Evolutionary conservation across 2,329 filamentous ascomycete genomes (phyloP).

Genomic region (Epichloe sylvatica): DNA sequence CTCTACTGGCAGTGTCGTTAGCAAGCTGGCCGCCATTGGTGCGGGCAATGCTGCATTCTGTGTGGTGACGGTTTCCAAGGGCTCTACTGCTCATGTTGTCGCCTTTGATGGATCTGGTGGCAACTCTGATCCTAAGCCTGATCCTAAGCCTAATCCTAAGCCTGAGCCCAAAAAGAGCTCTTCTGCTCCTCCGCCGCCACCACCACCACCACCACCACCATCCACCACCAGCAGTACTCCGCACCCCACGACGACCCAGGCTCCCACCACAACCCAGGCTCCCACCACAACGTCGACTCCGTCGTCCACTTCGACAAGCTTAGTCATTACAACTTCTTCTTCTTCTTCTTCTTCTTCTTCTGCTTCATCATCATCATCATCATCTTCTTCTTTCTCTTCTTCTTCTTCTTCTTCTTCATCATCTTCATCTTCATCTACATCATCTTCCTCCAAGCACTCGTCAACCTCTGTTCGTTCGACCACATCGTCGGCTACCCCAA

Average conservation of each 20-base stretch:
- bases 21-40: constrained; percentile 38
- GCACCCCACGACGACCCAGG: background rate
- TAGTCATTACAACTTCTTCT: constrained; percentile 1
- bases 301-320: background rate
- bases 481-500: constrained; percentile 4
- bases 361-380: background rate
- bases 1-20: constrained; percentile 42
- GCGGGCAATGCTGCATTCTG: constrained; percentile 60
- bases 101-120: constrained; percentile 37
- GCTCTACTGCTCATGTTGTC: constrained; percentile 52
- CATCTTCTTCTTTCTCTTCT: constrained; percentile 3
- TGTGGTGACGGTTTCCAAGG: constrained; percentile 59
- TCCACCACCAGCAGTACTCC: background rate
- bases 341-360: constrained; percentile 3
- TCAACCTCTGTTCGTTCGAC: constrained; percentile 6
- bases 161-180: constrained; percentile 6
- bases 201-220: background rate
- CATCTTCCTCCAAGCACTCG: constrained; percentile 4
- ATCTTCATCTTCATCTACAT: background rate
- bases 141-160: constrained; percentile 11
- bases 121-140: constrained; percentile 3
- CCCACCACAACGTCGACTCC: constrained; percentile 4
- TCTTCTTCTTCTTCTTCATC: background rate
- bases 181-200: constrained; percentile 3
- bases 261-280: constrained; percentile 4